Conservation (phyloP, 2,329 filamentous ascomycete genomes). For the Beauveria asiatica region DNA sequence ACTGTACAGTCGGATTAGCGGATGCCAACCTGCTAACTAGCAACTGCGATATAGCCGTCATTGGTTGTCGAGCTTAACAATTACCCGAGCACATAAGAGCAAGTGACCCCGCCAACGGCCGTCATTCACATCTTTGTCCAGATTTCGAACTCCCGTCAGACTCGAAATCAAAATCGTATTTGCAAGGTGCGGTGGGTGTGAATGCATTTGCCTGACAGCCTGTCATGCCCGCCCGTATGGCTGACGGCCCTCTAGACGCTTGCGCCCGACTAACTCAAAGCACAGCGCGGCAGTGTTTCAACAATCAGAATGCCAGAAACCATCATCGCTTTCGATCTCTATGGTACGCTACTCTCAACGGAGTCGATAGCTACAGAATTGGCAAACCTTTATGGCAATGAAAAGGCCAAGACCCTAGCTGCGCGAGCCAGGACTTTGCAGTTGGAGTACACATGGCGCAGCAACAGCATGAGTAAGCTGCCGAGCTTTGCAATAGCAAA, state of each 20-base stretch:
- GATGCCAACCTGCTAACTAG: not conserved
- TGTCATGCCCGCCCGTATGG: not conserved
- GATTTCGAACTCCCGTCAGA: not conserved
- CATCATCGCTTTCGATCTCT: conserved; percentile 65
- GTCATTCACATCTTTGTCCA: not conserved
- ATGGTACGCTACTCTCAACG: conserved; percentile 66
- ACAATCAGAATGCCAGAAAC: conserved; percentile 21
- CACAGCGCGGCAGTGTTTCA: not conserved
- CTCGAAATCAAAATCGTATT: not conserved
- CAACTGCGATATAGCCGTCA: not conserved
- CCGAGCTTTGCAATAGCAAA: not conserved
- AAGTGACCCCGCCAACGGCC: not conserved
- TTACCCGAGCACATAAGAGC: not conserved
- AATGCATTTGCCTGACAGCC: not conserved
- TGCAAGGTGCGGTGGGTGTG: not conserved
- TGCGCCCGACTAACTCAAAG: not conserved
- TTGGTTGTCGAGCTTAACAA: not conserved
- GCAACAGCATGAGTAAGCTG: conserved; percentile 63
- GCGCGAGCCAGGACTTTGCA: conserved; percentile 60
- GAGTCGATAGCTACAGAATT: conserved; percentile 57
- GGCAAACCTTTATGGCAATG: conserved; percentile 45
- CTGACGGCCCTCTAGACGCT: not conserved
- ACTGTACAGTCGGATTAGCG: not conserved
- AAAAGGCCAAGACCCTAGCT: conserved; percentile 49
- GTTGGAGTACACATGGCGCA: conserved; percentile 68